These are phyloP conservation scores for Suillus subalutaceus DNA, from an alignment of 768 basidiomycete species.

Conservation along the genomic window DNA sequence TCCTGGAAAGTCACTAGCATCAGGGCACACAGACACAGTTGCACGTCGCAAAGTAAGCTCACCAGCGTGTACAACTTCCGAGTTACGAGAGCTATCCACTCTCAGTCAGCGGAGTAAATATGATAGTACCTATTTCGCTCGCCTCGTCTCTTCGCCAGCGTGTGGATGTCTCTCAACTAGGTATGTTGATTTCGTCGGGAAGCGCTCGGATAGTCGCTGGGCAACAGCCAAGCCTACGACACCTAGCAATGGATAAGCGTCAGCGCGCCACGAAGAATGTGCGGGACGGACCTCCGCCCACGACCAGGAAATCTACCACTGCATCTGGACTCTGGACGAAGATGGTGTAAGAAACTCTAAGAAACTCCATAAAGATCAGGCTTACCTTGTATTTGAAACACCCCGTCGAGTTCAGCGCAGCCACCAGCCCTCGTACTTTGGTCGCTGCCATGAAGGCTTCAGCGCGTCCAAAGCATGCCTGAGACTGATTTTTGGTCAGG, in stretches of 20 bases:
- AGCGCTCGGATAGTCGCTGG: constrained; percentile 64
- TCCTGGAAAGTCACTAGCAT: constrained; percentile 43
- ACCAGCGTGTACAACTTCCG: constrained; percentile 95
- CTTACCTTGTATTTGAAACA: constrained; percentile 64
- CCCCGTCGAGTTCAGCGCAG: constrained; percentile 63
- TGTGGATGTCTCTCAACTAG: constrained; percentile 77
- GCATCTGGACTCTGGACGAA: constrained; percentile 60
- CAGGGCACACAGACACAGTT: not conserved
- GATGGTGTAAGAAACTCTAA: not conserved
- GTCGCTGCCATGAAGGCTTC: constrained; percentile 30
- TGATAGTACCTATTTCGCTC: constrained; percentile 12
- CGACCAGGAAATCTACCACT: constrained; percentile 79
- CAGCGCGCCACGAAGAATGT: not conserved
- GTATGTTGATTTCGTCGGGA: constrained; percentile 71
- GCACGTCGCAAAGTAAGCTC: constrained; percentile 10
- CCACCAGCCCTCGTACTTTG: constrained; percentile 51
- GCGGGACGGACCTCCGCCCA: constrained; percentile 73
- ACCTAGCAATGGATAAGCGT: constrained; percentile 43
- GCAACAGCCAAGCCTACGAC: constrained; percentile 88
- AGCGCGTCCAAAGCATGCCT: not conserved
- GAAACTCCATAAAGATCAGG: not conserved
- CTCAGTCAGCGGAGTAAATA: constrained; percentile 1
- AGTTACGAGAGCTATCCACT: constrained; percentile 77
- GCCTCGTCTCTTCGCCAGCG: constrained; percentile 90
- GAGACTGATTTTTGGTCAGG: not conserved